Base-by-base conservation (phyloP, 345 rosid genomes). In the Syzygium grande region DNA sequence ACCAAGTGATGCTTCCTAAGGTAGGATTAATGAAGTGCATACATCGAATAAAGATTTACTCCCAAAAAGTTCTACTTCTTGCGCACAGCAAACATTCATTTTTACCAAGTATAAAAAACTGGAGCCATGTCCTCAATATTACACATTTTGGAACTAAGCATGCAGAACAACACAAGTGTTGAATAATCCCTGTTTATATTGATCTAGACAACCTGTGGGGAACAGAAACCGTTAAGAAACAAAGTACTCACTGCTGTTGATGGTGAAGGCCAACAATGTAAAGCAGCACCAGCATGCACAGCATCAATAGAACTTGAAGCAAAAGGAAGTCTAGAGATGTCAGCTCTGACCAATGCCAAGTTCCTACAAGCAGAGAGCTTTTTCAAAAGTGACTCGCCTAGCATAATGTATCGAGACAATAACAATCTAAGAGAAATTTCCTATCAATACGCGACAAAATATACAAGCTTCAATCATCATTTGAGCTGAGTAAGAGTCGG, bases 261-360 rank as follows among this genome's bases (percentile, higher is more conserved):
- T 86, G 98, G 98, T 34, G 98, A 97, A 89, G 98, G 95, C 99
- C 99, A 97, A 88, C 98, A 96, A 91, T 97, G 98, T 73, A 97
- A 90, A 88, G 98, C 99, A 88, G 97, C 96, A 88, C 97, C 99
- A 65, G 98, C 98, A 88, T 96, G 99, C 88, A 97, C 92, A 25
- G 98, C 97, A 87, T 97, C 98, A 27, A 96, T 90, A 21, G 98
- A 95, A 89, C 96, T 88, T 59, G 97, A 90, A 85, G 90, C 86
- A 84, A 97, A 95, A 63, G 99, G 99, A 84, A 97, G 97, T 89
- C 98, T 91, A 86, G 97, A 94, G 51, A 97, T 95, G 88, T 97
- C 98, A 27, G 98, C 98, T 93, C 98, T 94, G 89, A 96, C 98
- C 91, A 96, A 89, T 80, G 93, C 88, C 55, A 95, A 87, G 51